Percentiles rank a stretch among this genome's conserved stretches.
Conservation (phyloP, 345 rosid species). For the Odontarrhena argentea region DNA sequence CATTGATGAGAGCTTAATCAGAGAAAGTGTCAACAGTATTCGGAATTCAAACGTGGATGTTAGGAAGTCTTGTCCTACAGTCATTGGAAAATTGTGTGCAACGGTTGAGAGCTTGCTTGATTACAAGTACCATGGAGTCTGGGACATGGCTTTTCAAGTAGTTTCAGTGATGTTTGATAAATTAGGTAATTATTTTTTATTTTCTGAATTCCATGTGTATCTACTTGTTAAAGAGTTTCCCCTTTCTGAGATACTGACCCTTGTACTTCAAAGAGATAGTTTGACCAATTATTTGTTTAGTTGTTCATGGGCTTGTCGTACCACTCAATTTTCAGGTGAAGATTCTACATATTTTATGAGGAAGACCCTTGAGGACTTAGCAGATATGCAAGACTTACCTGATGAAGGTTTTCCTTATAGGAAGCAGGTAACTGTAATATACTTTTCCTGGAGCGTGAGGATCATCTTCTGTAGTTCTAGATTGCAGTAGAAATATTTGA, state of each 20-base stretch:
- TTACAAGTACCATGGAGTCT: slow-evolving; percentile 70
- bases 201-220: background rate
- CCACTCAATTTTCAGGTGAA: slow-evolving; percentile 48
- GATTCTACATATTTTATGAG: slow-evolving; percentile 77
- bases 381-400: slow-evolving; percentile 77
- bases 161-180: slow-evolving; percentile 75
- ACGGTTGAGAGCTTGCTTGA: slow-evolving; percentile 81
- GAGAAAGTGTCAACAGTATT: slow-evolving; percentile 68
- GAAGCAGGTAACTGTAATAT: slow-evolving; percentile 63
- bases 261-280: slow-evolving; percentile 16
- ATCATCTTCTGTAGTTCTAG: slow-evolving; percentile 11
- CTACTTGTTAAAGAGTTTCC: slow-evolving; percentile 10
- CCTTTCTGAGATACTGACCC: slow-evolving; percentile 2
- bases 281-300: slow-evolving; percentile 10
- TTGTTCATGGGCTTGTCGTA: slow-evolving; percentile 23
- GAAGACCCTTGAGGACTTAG: slow-evolving; percentile 73
- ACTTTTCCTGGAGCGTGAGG: slow-evolving; percentile 9
- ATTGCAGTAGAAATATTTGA: slow-evolving; percentile 18
- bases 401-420: slow-evolving; percentile 85
- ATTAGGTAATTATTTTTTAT: slow-evolving; percentile 58
- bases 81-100: slow-evolving; percentile 77
- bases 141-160: slow-evolving; percentile 86
- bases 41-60: slow-evolving; percentile 40
- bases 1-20: slow-evolving; percentile 75
- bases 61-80: slow-evolving; percentile 64